Percentiles rank a stretch among this genome's conserved stretches.
Evolutionary conservation across 345 rosid genomes (phyloP).

Genomic region (Lepidium sativum): DNA sequence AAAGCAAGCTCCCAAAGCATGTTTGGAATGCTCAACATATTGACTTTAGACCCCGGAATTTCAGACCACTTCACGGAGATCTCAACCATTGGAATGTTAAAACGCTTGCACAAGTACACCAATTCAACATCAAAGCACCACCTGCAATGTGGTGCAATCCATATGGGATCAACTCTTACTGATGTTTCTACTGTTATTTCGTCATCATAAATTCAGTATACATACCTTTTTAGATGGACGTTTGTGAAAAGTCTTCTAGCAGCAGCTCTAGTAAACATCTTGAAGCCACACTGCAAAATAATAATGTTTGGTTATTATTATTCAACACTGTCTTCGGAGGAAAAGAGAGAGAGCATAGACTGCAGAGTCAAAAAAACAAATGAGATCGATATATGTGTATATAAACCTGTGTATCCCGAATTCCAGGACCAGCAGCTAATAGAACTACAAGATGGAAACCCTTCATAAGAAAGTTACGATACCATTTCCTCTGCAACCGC

Average conservation of each 20-base stretch:
- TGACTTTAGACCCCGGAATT: slow-evolving; percentile 96
- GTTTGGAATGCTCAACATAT: slow-evolving; percentile 77
- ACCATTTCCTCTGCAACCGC: slow-evolving; percentile 85
- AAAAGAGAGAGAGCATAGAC: background rate
- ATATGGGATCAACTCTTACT: background rate
- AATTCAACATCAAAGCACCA: slow-evolving; percentile 99
- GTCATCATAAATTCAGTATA: background rate
- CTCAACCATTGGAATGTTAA: slow-evolving; percentile 62
- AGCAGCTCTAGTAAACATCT: slow-evolving; percentile 99
- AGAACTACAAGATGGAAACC: slow-evolving; percentile 94
- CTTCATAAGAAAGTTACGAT: slow-evolving; percentile 94
- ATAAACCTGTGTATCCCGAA: slow-evolving; percentile 88
- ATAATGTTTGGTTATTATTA: background rate
- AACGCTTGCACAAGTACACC: slow-evolving; percentile 82
- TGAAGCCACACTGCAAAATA: slow-evolving; percentile 82
- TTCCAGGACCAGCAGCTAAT: slow-evolving; percentile 85
- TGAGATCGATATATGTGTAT: background rate
- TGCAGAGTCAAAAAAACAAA: background rate
- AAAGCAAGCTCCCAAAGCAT: slow-evolving; percentile 97
- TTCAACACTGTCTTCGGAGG: background rate
- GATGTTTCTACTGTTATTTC: background rate
- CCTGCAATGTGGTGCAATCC: slow-evolving; percentile 33
- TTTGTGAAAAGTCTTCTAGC: slow-evolving; percentile 87
- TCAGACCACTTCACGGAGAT: slow-evolving; percentile 93
- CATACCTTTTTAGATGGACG: slow-evolving; percentile 78